These are phyloP conservation scores for Picocystis sp. DNA, from an alignment of 163 green algal genomes.

Conservation along the genomic window DNA sequence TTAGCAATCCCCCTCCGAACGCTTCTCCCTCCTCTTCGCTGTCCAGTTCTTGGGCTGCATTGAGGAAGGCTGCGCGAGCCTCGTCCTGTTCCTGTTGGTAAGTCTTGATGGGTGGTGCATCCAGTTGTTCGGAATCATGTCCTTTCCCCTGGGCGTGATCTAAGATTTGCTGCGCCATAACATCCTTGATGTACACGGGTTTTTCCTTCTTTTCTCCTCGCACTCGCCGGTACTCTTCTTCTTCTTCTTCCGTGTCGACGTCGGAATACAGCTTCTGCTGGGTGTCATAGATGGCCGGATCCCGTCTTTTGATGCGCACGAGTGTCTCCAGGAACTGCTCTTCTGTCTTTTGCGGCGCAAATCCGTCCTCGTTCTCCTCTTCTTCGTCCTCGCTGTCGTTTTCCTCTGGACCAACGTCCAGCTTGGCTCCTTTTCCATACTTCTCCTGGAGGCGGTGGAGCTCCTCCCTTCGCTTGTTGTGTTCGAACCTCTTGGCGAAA, in stretches of 20 bases:
- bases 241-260: conserved; percentile 12
- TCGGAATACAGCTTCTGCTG: conserved; percentile 36
- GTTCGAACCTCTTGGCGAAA: conserved; percentile 51
- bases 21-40: conserved; percentile 6
- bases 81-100: conserved; percentile 50
- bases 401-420: conserved; percentile 2
- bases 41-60: conserved; percentile 7
- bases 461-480: conserved; percentile 76
- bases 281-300: conserved; percentile 41
- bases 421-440: conserved; percentile 23
- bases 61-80: conserved; percentile 40
- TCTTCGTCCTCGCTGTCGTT: conserved; percentile 12
- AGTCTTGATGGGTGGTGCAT: conserved; percentile 16
- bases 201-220: conserved; percentile 17
- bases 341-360: background rate
- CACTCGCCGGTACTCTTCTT: conserved; percentile 14
- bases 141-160: background rate
- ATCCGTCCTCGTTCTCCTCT: conserved; percentile 12
- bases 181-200: conserved; percentile 49
- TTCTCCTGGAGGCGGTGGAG: conserved; percentile 68
- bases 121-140: background rate
- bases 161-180: conserved; percentile 48
- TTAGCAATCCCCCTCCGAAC: conserved; percentile 19
- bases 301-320: conserved; percentile 29
- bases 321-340: conserved; percentile 39